Evolutionary conservation across 1,284 basidiomycete species (phyloP), one percentile per base, ranked within the genome.

Genomic region (Ceratobasidium sp.): DNA sequence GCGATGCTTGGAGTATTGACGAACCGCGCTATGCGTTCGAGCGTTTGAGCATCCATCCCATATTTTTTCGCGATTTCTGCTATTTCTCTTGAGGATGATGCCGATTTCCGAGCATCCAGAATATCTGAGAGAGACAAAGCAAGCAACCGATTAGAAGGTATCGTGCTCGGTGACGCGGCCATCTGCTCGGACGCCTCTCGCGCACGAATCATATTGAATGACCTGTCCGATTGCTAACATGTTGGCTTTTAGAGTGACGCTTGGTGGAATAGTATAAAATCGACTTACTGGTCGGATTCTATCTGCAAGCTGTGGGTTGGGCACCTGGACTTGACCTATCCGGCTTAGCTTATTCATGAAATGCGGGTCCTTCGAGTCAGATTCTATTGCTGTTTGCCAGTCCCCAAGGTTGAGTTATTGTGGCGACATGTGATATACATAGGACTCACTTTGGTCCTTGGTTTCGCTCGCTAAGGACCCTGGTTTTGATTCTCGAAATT

Each of bases 1-100:
- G 86, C 84, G 6, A 92, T 83, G 78, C 88, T 92, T 3, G 91
- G 91, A 71, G 87, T 91, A 78, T 86, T 94, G 76, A 94, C 86
- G 79, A 85, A 87, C 59, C 83, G 81, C 36, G 87, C 82, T 30
- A 96, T 76, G 14, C 80, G 84, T 61, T 87, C 84, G 70, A 95
- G 78, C 72, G 83, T 86, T 23, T 81, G 81, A 1, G 82, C 75
- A 60, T 90, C 88, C 23, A 96, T 80, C 5, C 83, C 86, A 79
- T 89, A 90, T 76, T 84, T 83, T 67, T 80, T 79, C 62, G 87
- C 86, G 9, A 92, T 80, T 36, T 80, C 78, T 46, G 84, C 82
- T 1, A 89, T 77, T 28, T 89, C 86, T 30, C 80, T 76, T 3
- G 74, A 77, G 0, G 85, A 81, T 28, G 79, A 79, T 0, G 83